phyloP scores from a whole-genome alignment of 345 rosid genomes.

The Gossypium longicalyx region DNA sequence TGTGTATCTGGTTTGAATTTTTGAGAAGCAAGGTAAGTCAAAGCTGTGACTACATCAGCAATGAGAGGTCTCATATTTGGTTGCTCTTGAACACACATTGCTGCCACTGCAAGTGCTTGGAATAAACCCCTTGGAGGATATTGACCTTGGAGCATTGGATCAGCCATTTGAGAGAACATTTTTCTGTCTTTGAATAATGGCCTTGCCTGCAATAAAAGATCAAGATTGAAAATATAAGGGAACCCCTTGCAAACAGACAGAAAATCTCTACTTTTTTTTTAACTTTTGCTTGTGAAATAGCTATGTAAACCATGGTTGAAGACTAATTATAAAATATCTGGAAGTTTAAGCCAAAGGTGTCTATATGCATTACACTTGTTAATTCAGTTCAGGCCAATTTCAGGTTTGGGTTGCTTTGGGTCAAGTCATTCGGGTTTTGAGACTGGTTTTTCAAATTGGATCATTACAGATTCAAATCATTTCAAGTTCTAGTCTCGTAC shows the following conservation, averaged over 20 bases:
- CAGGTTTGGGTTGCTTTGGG: no score
- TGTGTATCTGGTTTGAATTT: conserved; percentile 44
- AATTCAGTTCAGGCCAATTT: no score
- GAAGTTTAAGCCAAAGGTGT: background rate
- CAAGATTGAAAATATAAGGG: background rate
- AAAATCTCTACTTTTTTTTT: background rate
- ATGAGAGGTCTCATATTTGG: conserved; percentile 76
- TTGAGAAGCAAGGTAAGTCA: conserved; percentile 75
- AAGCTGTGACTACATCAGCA: conserved; percentile 90
- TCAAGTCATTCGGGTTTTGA: no score
- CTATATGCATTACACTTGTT: no score
- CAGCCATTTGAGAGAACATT: conserved; percentile 76
- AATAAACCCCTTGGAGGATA: conserved; percentile 76
- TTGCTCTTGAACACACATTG: conserved; percentile 91
- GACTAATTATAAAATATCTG: background rate
- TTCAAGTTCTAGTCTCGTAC: no score
- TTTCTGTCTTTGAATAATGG: conserved; percentile 77
- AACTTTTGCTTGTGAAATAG: background rate
- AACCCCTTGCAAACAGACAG: background rate
- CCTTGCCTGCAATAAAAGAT: conserved; percentile 54
- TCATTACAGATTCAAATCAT: no score
- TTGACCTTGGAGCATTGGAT: conserved; percentile 75
- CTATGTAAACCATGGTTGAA: background rate
- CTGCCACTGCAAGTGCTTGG: conserved; percentile 93
- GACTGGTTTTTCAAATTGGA: no score